Percentiles rank a stretch among this genome's conserved stretches.
Conservation (phyloP, 2,329 filamentous ascomycete species). For the Pleoardoris graminearum region DNA sequence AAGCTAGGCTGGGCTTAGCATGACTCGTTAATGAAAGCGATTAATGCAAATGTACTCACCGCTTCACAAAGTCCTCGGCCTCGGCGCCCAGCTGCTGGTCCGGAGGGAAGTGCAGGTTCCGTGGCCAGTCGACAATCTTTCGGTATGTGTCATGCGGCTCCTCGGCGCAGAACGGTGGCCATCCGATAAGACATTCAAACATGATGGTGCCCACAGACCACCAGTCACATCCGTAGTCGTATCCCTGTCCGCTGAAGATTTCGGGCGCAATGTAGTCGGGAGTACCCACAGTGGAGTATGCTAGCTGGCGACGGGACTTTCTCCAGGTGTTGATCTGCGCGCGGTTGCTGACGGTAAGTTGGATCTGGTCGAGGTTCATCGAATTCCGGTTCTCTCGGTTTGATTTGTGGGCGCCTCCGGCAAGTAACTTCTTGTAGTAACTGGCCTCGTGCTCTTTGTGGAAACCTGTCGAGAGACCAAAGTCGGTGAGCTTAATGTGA, state of each 20-base stretch:
- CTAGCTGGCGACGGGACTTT: constrained; percentile 91
- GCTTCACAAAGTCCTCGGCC: constrained; percentile 89
- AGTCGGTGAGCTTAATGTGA: constrained; percentile 98
- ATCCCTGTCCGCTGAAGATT: constrained; percentile 95
- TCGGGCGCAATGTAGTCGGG: constrained; percentile 98
- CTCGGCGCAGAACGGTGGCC: constrained; percentile 98
- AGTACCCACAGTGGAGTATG: constrained; percentile 96
- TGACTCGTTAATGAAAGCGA: constrained; percentile 14
- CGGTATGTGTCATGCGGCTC: constrained; percentile 97
- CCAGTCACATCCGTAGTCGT: constrained; percentile 98
- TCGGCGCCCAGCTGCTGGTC: constrained; percentile 87
- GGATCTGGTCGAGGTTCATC: constrained; percentile 96
- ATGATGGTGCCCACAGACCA: constrained; percentile 99
- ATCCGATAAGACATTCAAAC: constrained; percentile 98
- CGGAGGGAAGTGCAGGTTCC: constrained; percentile 94
- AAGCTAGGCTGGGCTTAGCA: constrained; percentile 60
- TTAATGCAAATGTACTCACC: constrained; percentile 58
- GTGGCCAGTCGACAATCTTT: constrained; percentile 98
- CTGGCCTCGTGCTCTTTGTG: constrained; percentile 97
- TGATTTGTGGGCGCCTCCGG: constrained; percentile 60
- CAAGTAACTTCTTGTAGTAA: constrained; percentile 95
- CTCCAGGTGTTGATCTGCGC: constrained; percentile 99
- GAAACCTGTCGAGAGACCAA: constrained; percentile 95
- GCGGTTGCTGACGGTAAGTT: constrained; percentile 95
- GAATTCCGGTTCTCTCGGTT: constrained; percentile 75